Evolutionary conservation across 1,139 yeast species (phyloP).

Genomic region (Yamadazyma mexicana): DNA sequence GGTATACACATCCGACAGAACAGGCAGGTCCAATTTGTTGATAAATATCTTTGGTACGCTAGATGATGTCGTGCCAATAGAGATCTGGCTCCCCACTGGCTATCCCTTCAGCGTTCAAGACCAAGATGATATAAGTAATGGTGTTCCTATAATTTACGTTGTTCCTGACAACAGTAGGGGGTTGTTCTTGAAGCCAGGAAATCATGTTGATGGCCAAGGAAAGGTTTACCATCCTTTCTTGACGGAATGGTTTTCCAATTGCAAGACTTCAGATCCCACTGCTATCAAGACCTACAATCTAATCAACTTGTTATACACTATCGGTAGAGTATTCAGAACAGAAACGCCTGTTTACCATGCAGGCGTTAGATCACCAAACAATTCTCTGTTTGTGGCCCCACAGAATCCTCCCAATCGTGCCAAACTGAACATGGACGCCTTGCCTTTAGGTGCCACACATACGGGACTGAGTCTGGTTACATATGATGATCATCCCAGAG

Average conservation of each 20-base stretch:
- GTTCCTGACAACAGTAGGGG: conserved; percentile 46
- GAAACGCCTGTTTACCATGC: conserved; percentile 26
- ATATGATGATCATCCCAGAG: not conserved
- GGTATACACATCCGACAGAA: conserved; percentile 55
- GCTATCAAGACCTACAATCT: conserved; percentile 31
- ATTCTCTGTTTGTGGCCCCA: not conserved
- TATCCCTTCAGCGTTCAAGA: conserved; percentile 50
- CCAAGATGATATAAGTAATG: conserved; percentile 19
- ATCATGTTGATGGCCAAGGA: conserved; percentile 74
- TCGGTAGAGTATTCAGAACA: conserved; percentile 40
- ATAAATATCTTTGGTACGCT: conserved; percentile 62
- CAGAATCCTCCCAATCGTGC: not conserved
- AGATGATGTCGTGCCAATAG: conserved; percentile 49
- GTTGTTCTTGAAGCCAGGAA: conserved; percentile 54
- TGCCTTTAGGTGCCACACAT: not conserved
- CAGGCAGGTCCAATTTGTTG: conserved; percentile 61
- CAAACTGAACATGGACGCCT: too few species aligned
- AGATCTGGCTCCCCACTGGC: conserved; percentile 73
- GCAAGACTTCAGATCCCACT: conserved; percentile 12
- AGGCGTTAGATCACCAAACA: not conserved
- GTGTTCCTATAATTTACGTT: conserved; percentile 64
- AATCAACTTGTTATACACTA: conserved; percentile 31
- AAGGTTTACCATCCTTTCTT: conserved; percentile 69
- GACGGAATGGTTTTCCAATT: conserved; percentile 52
- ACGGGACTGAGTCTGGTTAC: too few species aligned